Evolutionary conservation across 306 rosid genomes (phyloP), one percentile per base, ranked within the genome.

Genomic region (Erythrophleum fordii): DNA sequence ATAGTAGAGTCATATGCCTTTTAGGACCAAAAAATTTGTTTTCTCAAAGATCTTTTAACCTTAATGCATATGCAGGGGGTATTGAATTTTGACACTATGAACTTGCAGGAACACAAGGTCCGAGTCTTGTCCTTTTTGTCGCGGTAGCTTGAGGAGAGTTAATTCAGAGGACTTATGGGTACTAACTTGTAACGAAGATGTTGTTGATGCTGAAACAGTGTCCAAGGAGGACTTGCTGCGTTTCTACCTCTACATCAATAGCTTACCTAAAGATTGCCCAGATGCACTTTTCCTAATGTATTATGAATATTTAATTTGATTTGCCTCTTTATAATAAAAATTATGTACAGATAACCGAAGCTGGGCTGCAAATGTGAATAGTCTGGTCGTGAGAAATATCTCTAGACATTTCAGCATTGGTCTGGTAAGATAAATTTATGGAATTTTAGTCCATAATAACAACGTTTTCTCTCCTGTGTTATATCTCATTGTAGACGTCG

Each of bases 101-200:
- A 72, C 48, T 68, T 72, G 35, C 89, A 95, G 99, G 99, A 93
- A 88, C 84, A 78, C 86, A 52, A 87, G 86, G 80, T 95, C 99
- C 0, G 90, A 90, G 83, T 93, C 98, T 5, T 95, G 99, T 77
- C 99, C 99, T 0, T 95, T 95, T 83, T 95, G 98, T 69, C 98
- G 98, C 0, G 99, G 99, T 23, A 90, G 90, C 83, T 79, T 95
- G 67, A 93, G 94, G 92, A 89, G 99, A 85, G 99, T 95, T 45
- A 91, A 91, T 79, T 95, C 98, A 0, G 93, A 95, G 77, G 99
- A 95, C 86, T 87, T 95, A 35, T 95, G 99, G 99, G 99, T 95
- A 67, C 91, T 95, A 46, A 93, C 99, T 1, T 85, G 98, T 39
- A 81, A 87, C 41, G 96, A 95, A 14, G 99, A 95, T 29, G 97